Base-by-base conservation (phyloP, 192 early-diverging fungal species). In the Haplosporangium gracile region DNA sequence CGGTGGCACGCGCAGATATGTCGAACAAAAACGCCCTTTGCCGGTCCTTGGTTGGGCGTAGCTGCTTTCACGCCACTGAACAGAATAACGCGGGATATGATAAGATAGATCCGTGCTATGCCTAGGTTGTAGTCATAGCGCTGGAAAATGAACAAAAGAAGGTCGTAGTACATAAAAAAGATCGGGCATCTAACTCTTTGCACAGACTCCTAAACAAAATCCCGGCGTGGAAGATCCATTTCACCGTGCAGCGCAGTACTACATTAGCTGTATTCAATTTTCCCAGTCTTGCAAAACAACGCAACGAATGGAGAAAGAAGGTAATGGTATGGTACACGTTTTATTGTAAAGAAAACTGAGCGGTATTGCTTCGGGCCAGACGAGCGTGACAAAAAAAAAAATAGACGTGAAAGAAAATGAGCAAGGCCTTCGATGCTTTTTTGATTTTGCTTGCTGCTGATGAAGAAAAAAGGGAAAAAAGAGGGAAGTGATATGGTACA, bases 241-340 rank as follows among this genome's bases (percentile, higher is more conserved):
- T 32, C 60, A 11, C 60, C 60, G 60, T 0, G 60, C 60, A 65
- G 60, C 60, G 60, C 60, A 65, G 60, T 32, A 29, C 9, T 65
- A 11, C 49, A 51, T 22, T 15, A 51, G 1, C 60, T 32, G 10
- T 24, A 32, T 29, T 26, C 26, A 32, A 65, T 13, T 10, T 63
- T 7, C n/a, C 57, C 5, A 32, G 10, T 49, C 47, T 49, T 49
- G 20, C 2, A 65, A 32, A 13, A 32, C 10, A 65, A 65, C 2
- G 13, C 32, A 32, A 65, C 0, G 29, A 18, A 57, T 57, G 60
- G 60, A 26, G 24, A 29, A 63, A 32, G 26, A 65, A 51, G 49
- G 18, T 51, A 29, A 29, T 29, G 29, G 51, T 75, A 75, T 75
- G 32, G 51, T 75, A 75, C 73, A 75, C n/a, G 32, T 75, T 49